Evolutionary conservation across 805 yeast species (phyloP), one percentile per base, ranked within the genome.

Genomic region (Spathaspora passalidarum): DNA sequence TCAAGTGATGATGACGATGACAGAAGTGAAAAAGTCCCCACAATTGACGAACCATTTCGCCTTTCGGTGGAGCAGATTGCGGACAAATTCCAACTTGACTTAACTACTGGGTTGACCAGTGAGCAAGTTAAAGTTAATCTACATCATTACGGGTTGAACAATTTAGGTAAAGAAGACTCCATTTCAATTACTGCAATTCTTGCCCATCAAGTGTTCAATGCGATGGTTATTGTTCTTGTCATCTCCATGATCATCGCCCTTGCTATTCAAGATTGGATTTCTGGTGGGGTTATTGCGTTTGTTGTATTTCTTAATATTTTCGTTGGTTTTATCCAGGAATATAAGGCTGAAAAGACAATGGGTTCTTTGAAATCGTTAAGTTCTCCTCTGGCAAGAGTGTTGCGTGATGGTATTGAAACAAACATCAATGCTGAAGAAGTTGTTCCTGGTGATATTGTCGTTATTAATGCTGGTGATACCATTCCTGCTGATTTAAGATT

Each of bases 281-380:
- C 88, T 7, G 94, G 90, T 41, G 94, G 92, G 45, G 92, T 86
- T 26, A 83, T 86, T 59, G 81, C 79, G 1, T 83, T 78, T 40
- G 91, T 86, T 19, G 79, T 86, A 23, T 60, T 62, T 25, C 71
- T 86, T 46, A 86, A 86, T 57, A 80, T 86, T 32, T 63, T 65
- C 22, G 83, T 86, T 47, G 94, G 94, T 3, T 76, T 82, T 45
- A 63, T 76, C 51, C 94, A 86, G 62, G 92, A 86, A 59, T 74
- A 71, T 57, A 81, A 79, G 51, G 92, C 94, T 1, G 90, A 86
- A 52, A 78, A 83, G 58, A 86, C 92, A 1, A 86, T 86, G 88
- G 86, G 83, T 32, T 82, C 90, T 0, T 73, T 86, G 36, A 75
- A 80, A 49, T 75, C 82, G 0, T 72, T 86, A 43, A 75, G 86